These are phyloP conservation scores for Tuber brumale DNA, from an alignment of 495 filamentous ascomycete genomes.

Conservation along the genomic window DNA sequence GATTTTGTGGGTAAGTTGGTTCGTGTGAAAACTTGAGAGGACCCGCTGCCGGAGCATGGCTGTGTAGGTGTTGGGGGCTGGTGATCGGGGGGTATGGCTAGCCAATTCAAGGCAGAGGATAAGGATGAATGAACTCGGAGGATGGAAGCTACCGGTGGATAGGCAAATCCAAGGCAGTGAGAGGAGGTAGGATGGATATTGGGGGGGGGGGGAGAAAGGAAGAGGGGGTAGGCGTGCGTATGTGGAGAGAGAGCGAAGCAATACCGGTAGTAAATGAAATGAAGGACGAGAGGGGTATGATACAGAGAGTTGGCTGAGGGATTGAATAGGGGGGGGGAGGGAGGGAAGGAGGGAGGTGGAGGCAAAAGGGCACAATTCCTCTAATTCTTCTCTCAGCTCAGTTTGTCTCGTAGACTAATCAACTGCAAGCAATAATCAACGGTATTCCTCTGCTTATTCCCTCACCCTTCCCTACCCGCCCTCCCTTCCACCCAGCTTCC, in stretches of 20 bases:
- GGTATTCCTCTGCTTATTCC: background rate
- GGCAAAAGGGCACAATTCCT: background rate
- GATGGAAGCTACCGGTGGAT: background rate
- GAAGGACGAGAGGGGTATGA: background rate
- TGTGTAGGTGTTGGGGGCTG: background rate
- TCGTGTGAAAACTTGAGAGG: slow-evolving; percentile 19
- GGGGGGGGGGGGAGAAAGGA: background rate
- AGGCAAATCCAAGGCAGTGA: background rate
- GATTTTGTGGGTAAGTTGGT: slow-evolving; percentile 10
- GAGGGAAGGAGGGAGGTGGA: background rate
- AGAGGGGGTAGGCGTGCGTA: background rate
- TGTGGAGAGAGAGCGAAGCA: background rate
- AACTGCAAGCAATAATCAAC: background rate
- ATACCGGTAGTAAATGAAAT: background rate
- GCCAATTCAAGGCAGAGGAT: background rate
- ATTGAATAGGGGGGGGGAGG: background rate
- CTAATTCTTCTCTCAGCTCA: background rate
- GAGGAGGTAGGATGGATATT: slow-evolving; percentile 1
- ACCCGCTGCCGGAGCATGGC: slow-evolving; percentile 25
- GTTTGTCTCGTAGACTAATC: background rate
- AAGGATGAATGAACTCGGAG: background rate
- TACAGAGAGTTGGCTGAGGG: background rate
- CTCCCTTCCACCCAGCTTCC: background rate
- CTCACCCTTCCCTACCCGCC: background rate
- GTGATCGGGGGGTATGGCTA: background rate